These are phyloP conservation scores for Naumovozyma dairenensis DNA, from an alignment of 805 yeast species.

Conservation along the genomic window DNA sequence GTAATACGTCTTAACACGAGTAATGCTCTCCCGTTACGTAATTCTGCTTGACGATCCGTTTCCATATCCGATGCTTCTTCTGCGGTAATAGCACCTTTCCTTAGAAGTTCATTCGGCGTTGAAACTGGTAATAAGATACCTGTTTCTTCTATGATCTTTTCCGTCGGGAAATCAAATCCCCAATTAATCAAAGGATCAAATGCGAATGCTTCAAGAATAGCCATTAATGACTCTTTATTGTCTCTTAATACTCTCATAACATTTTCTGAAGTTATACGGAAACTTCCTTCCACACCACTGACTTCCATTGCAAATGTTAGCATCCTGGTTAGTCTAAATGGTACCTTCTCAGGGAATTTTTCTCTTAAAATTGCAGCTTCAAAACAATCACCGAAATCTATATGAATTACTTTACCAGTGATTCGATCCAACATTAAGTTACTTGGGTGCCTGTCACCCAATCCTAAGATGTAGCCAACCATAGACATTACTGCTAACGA, in stretches of 20 bases:
- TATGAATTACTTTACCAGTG: conserved; percentile 91
- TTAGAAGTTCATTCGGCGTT: conserved; percentile 57
- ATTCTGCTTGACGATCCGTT: conserved; percentile 56
- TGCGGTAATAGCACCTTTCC: conserved; percentile 66
- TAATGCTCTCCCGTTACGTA: conserved; percentile 82
- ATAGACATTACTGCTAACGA: conserved; percentile 96
- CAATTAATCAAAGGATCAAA: conserved; percentile 95
- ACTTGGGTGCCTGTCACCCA: conserved; percentile 96
- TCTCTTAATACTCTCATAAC: conserved; percentile 90
- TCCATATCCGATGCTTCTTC: conserved; percentile 63
- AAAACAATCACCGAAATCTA: conserved; percentile 97
- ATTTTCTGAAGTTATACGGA: conserved; percentile 90
- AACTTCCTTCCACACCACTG: conserved; percentile 94
- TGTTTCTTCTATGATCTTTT: conserved; percentile 66
- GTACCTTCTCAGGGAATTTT: conserved; percentile 95
- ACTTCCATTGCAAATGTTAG: conserved; percentile 97
- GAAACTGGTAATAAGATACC: conserved; percentile 58
- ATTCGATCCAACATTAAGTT: conserved; percentile 88
- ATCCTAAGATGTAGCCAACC: conserved; percentile 92
- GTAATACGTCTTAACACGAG: conserved; percentile 81
- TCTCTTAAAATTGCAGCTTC: conserved; percentile 95
- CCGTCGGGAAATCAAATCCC: conserved; percentile 92
- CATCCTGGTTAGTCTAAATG: conserved; percentile 93
- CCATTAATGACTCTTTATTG: conserved; percentile 93
- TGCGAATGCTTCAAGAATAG: conserved; percentile 94